Evolutionary conservation across 345 rosid species (phyloP), one percentile per base, ranked within the genome.

Genomic region (Citrus inodora): DNA sequence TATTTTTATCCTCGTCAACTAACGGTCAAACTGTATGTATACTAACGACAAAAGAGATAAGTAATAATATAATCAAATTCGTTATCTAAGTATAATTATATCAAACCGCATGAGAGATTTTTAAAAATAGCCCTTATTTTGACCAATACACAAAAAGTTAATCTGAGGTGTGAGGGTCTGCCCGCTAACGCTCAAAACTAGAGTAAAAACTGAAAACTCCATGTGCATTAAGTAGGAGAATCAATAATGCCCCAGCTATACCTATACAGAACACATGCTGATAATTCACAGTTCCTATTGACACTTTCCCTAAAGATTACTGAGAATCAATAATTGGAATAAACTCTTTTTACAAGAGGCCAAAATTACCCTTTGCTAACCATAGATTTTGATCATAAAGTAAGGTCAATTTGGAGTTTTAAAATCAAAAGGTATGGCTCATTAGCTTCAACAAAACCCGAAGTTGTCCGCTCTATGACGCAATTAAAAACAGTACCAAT

Each of bases 381-480:
- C 25, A 1, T 24, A 19, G 5, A 7, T 66, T 33, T 58, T n/a
- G 59, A 9, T 55, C 17, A 59, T 24, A 68, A 68, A 58, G 62
- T 32, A 71, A 64, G 84, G 84, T 10, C 75, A 67, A 24, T 63
- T 33, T 46, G 5, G 82, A 40, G 33, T 19, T 64, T 79, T 35
- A 14, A 6, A 0, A 0, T 25, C 48, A 46, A 60, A 53, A 4
- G n/a, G 9, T 5, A 1, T 0, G 58, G 22, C 58, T 11, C 1
- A 46, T 46, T 46, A 5, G 1, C 65, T 64, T 37, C 53, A 28
- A 69, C 62, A 32, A 68, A 78, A 64, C 35, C 66, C 13, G 33
- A 2, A 46, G 65, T 28, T 4, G 38, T n/a, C 7, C 30, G 51
- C 55, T 46, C 67, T 56, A n/a, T 28, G 76, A 64, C 46, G 80